phyloP scores from a whole-genome alignment of 176 grass and related monocot species.

The Avena sativa region DNA sequence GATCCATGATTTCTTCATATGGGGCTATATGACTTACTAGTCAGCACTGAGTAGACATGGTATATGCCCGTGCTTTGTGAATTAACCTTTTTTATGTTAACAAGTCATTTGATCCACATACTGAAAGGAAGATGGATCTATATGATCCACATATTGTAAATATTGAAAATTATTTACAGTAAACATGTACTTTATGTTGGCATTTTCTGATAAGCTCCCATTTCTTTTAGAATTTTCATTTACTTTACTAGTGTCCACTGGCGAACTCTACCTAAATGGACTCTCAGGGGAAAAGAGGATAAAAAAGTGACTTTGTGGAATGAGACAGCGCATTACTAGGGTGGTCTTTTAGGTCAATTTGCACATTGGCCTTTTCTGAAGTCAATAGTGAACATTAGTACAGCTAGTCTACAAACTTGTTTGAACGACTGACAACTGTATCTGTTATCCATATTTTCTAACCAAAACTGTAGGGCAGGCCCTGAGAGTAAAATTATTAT shows the following conservation, averaged over 20 bases:
- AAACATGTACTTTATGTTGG: slow-evolving; percentile 12
- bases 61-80: slow-evolving; percentile 25
- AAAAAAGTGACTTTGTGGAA: slow-evolving; percentile 31
- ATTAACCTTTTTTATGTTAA: slow-evolving; percentile 39
- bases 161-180: slow-evolving; percentile 31
- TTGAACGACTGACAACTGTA: neutral
- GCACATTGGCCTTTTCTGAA: slow-evolving; percentile 22
- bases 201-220: slow-evolving; percentile 18
- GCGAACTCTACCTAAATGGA: slow-evolving; percentile 18
- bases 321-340: slow-evolving; percentile 8
- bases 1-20: slow-evolving; percentile 10
- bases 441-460: neutral
- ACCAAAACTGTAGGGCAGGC: neutral
- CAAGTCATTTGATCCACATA: slow-evolving; percentile 31
- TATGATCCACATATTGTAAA: neutral
- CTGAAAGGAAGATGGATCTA: slow-evolving; percentile 8
- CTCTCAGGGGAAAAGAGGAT: neutral
- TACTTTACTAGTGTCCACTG: slow-evolving; percentile 41
- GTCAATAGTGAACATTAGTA: slow-evolving; percentile 1
- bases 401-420: slow-evolving; percentile 38
- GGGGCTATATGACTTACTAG: slow-evolving; percentile 15
- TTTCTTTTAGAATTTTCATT: slow-evolving; percentile 31
- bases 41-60: slow-evolving; percentile 47
- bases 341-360: slow-evolving; percentile 32
- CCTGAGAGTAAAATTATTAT: neutral